Percentiles rank a stretch among this genome's conserved stretches.
Evolutionary conservation across 2,329 filamentous ascomycete genomes (phyloP).

Genomic region (Xylariaceae sp.): DNA sequence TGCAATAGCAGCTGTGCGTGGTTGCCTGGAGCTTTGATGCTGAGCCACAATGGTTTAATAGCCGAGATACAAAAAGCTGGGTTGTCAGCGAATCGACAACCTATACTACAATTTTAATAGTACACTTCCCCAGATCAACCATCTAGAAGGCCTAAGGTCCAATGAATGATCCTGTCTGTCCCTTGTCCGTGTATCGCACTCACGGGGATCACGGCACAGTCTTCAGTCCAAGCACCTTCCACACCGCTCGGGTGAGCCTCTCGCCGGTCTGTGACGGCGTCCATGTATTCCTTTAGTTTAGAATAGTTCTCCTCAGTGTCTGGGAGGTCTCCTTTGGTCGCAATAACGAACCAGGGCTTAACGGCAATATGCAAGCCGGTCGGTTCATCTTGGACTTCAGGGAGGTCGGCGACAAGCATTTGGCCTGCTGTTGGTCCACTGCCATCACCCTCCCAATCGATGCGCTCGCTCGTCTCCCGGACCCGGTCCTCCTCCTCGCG

Average conservation of each 20-base stretch:
- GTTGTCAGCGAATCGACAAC: too few relatives aligned
- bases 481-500: constrained; percentile 69
- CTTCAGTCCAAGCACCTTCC: constrained; percentile 52
- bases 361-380: constrained; percentile 70
- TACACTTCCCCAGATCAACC: constrained; percentile 31
- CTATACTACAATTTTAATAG: too few relatives aligned
- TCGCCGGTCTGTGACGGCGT: constrained; percentile 57
- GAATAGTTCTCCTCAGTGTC: constrained; percentile 75
- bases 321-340: constrained; percentile 84
- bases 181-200: constrained; percentile 87
- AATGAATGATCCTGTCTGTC: constrained; percentile 68
- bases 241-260: constrained; percentile 70
- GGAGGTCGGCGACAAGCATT: constrained; percentile 30
- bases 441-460: constrained; percentile 58
- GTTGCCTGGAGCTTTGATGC: too few relatives aligned
- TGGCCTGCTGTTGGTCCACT: constrained; percentile 16
- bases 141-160: constrained; percentile 66
- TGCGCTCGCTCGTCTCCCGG: constrained; percentile 52
- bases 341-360: constrained; percentile 96
- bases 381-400: constrained; percentile 11
- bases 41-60: too few relatives aligned
- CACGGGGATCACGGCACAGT: constrained; percentile 73
- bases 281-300: constrained; percentile 66
- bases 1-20: too few relatives aligned
- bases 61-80: too few relatives aligned